A percentile compares a stretch with the other conserved stretches of the same genome.
Conservation (phyloP, 345 rosid genomes). For the Brassica rapa region DNA sequence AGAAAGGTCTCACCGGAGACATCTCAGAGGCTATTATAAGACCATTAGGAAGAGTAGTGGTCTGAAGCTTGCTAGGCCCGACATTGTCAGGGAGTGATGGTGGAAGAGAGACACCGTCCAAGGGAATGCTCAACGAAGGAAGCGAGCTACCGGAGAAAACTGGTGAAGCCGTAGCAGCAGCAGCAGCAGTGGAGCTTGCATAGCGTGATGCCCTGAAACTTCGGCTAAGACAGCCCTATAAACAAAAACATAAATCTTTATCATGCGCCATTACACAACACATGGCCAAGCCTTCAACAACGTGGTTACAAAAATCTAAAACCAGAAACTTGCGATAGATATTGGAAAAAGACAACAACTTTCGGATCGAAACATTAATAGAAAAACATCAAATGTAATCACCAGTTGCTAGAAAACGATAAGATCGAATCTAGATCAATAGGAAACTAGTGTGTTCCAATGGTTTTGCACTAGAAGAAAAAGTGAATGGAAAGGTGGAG, state of each 20-base stretch:
- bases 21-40: constrained; percentile 56
- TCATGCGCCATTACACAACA: neutral
- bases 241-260: neutral
- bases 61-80: constrained; percentile 57
- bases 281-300: no score
- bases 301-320: no score
- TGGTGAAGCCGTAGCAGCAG: constrained; percentile 42
- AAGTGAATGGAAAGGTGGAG: neutral
- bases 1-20: constrained; percentile 46
- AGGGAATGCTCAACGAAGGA: constrained; percentile 58
- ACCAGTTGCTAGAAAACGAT: neutral
- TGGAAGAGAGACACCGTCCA: constrained; percentile 65
- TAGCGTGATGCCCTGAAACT: constrained; percentile 37
- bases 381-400: neutral
- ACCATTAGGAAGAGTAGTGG: constrained; percentile 73
- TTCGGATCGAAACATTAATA: neutral
- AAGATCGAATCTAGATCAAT: neutral
- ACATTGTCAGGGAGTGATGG: constrained; percentile 69
- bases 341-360: no score
- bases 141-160: constrained; percentile 25
- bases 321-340: no score
- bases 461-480: neutral
- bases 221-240: constrained; percentile 34
- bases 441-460: constrained; percentile 8
- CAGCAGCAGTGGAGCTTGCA: constrained; percentile 58